Percentiles rank a stretch among this genome's conserved stretches.
Conservation (phyloP, 352 stramenopile genomes). For the Peronospora tabacina region DNA sequence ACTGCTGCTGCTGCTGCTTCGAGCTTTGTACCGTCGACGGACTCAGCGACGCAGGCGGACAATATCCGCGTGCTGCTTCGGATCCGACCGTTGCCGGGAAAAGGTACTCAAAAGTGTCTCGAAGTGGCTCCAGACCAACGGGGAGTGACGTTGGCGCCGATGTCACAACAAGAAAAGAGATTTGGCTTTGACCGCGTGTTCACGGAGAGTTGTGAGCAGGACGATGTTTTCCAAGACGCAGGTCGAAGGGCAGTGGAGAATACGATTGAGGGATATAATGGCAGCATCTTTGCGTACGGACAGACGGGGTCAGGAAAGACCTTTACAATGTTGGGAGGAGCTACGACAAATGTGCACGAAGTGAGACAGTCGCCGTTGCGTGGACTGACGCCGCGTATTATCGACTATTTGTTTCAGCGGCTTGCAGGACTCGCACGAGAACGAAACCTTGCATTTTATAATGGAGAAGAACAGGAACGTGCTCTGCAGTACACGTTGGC, state of each 20-base stretch:
- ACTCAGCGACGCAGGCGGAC: conserved; percentile 26
- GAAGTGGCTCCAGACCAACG: conserved; percentile 51
- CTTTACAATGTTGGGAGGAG: conserved; percentile 78
- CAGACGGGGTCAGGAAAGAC: conserved; percentile 86
- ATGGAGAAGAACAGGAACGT: conserved; percentile 22
- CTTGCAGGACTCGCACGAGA: conserved; percentile 38
- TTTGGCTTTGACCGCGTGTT: conserved; percentile 87
- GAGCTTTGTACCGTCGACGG: conserved; percentile 7
- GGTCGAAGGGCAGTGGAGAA: conserved; percentile 74
- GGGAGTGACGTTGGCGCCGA: conserved; percentile 51
- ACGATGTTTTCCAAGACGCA: conserved; percentile 73
- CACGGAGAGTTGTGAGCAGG: conserved; percentile 51
- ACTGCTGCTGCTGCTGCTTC: conserved; percentile 1
- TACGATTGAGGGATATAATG: conserved; percentile 80
- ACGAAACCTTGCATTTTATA: conserved; percentile 33
- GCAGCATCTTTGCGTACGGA: conserved; percentile 86
- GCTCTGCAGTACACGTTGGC: conserved; percentile 52
- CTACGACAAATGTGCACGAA: conserved; percentile 29
- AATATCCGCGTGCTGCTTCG: conserved; percentile 72
- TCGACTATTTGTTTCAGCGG: conserved; percentile 71
- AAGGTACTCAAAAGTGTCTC: conserved; percentile 39
- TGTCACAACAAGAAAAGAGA: conserved; percentile 60
- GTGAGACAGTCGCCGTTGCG: conserved; percentile 45
- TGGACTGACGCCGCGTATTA: conserved; percentile 76
- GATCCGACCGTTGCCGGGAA: conserved; percentile 28